A percentile compares a stretch with the other conserved stretches of the same genome.
phyloP scores from a whole-genome alignment of 2,329 filamentous ascomycete genomes.

The Botrytis hyacinthi region DNA sequence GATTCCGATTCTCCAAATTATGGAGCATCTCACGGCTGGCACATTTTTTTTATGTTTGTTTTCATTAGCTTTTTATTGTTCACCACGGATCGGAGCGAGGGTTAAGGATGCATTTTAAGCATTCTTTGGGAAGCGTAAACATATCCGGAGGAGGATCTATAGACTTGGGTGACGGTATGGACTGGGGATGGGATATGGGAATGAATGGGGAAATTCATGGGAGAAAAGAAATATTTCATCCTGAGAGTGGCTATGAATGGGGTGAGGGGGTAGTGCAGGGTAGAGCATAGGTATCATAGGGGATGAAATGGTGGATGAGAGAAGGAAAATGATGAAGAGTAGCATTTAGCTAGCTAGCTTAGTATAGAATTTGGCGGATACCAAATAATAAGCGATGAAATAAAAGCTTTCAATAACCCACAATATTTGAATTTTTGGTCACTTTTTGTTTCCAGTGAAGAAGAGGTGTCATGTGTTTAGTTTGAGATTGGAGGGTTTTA shows the following conservation, averaged over 20 bases:
- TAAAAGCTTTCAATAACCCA: not conserved
- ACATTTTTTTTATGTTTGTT: conserved; percentile 10
- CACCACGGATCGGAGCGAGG: not conserved
- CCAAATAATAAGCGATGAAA: not conserved
- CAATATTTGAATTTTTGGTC: not conserved
- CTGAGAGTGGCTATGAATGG: not conserved
- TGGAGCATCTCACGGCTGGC: conserved; percentile 8
- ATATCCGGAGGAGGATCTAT: conserved; percentile 8
- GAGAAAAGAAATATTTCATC: not conserved
- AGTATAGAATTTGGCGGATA: not conserved
- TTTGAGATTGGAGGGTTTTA: not conserved
- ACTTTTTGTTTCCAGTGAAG: not conserved
- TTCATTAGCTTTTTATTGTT: conserved; percentile 14
- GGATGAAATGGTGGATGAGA: no score
- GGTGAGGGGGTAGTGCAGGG: not conserved
- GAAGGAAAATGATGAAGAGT: not conserved
- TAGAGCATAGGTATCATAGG: not conserved
- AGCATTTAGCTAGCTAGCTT: conserved; percentile 1
- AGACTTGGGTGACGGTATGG: conserved; percentile 2
- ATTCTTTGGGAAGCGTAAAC: conserved; percentile 7
- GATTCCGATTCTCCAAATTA: conserved; percentile 11
- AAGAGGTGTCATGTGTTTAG: not conserved
- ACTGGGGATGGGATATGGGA: not conserved
- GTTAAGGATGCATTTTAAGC: conserved; percentile 9
- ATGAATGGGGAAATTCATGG: not conserved